Evolutionary conservation across 2,329 filamentous ascomycete species (phyloP), one percentile per base, ranked within the genome.

Genomic region (Rhynchosporium secalis): DNA sequence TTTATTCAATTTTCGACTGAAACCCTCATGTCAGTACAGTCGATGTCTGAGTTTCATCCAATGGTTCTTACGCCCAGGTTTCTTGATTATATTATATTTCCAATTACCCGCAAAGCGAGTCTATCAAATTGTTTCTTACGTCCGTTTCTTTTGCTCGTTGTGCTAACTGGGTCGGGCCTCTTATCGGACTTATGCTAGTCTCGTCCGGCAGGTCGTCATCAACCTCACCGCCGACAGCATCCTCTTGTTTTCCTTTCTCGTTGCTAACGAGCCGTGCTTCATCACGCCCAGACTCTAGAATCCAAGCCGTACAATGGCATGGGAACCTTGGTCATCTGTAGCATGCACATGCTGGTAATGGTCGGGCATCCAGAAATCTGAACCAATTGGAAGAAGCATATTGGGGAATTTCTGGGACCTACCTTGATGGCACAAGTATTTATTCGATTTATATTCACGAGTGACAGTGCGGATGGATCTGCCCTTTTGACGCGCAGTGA

Each of bases 151-250:
- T 41, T 54, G 36, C 51, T 54, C 36, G n/a, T 41, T 10, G 3
- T 33, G 36, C 9, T 28, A 36, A 54, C 9, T 41, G 46, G 20
- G 51, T 57, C 43, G 33, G 59, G 40, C 48, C 60, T 38, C 56
- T 62, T 60, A 58, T 65, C 59, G 40, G 60, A 10, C 6, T 40
- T 41, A 33, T 9, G n/a, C 9, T 13, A 52, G 49, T 40, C 49
- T 56, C 40, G 57, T 38, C 58, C 51, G 55, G 41, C 47, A 46
- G 33, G 58, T 57, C 61, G 56, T 59, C 61, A 62, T 62, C 56
- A 56, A 56, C 43, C 54, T 61, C 51, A 61, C 45, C 58, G 58
- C 60, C 55, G n/a, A 58, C 36, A 36, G 36, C 47, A 43, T 46
- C 60, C 26, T 31, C 45, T 33, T 26, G 20, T 40, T 36, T 51